Base-by-base conservation (phyloP, 768 basidiomycete genomes). In the Suillus plorans region DNA sequence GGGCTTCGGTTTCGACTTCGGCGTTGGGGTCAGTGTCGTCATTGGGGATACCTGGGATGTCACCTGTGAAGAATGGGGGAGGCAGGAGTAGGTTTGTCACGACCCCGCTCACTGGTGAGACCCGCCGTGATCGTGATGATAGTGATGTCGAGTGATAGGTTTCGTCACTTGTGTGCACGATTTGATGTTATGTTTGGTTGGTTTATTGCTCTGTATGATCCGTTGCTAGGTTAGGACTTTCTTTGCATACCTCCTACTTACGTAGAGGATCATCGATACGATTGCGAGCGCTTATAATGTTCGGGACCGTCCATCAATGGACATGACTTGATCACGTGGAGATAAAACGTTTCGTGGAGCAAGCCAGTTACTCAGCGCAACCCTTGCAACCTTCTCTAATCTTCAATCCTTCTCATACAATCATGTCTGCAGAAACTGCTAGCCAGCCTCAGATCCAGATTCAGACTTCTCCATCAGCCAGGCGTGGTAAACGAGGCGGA, bases 111-210 rank as follows among this genome's bases (percentile, higher is more conserved):
- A 2, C 50, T 28, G 50, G 50, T 52, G 25, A 28, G 28, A 52
- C 16, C 16, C 25, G 16, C 31, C 20, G 49, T 7, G 64, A 60
- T 52, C 10, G 44, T 34, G 16, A 70, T n/a, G 71, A 71, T 41
- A 70, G 67, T 20, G 73, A 63, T 31, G 72, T 75, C 3, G 73
- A 75, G 39, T 74, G 57, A 67, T 42, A 25, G 18, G 25, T 39
- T 34, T 55, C 2, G 20, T 34, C 31, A 36, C 28, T 55, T 34
- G 4, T 10, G 9, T 4, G 28, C 16, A 16, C 18, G 25, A 14
- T 52, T 13, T 53, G 18, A 18, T 53, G 52, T 18, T 20, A 28
- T 28, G 25, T 9, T 41, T 20, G 25, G 2, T 59, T 42, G 14
- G 13, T 50, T 31, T 16, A 59, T 20, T 59, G 14, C 41, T 55